Percentiles rank a stretch among this genome's conserved stretches.
These are phyloP conservation scores for Aspergillus sp. DNA, from an alignment of 2,329 filamentous ascomycete species.

Conservation along the genomic window DNA sequence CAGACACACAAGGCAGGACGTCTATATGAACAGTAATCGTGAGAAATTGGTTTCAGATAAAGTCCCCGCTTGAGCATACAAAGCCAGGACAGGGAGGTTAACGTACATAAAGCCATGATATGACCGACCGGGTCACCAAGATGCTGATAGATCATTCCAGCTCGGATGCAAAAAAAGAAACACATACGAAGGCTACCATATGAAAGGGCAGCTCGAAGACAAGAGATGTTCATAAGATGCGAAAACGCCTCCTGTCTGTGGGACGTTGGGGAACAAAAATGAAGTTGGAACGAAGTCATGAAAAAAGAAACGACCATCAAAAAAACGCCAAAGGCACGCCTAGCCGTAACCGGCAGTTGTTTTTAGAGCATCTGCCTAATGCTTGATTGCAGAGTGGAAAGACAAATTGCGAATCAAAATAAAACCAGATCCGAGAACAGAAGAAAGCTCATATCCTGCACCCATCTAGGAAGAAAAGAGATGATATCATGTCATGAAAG, in stretches of 20 bases:
- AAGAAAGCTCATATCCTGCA: slow-evolving; percentile 18
- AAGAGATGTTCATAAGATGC: slow-evolving; percentile 31
- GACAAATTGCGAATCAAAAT: slow-evolving; percentile 20
- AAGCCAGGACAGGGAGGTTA: slow-evolving; percentile 45
- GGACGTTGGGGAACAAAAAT: slow-evolving; percentile 4
- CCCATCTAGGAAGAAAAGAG: slow-evolving; percentile 16
- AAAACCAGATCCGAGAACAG: slow-evolving; percentile 15
- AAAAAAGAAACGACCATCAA: slow-evolving; percentile 12
- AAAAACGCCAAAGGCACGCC: slow-evolving; percentile 31
- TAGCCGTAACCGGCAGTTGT: slow-evolving; percentile 24
- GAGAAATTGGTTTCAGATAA: slow-evolving; percentile 44
- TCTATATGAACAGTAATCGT: slow-evolving; percentile 41
- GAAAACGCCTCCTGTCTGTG: slow-evolving; percentile 25
- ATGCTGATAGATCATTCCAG: slow-evolving; percentile 32
- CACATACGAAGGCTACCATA: slow-evolving; percentile 25
- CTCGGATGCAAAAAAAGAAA: slow-evolving; percentile 31
- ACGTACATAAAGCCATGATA: slow-evolving; percentile 44
- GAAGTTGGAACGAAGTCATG: slow-evolving; percentile 14
- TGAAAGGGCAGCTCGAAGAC: slow-evolving; percentile 24
- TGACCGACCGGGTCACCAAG: slow-evolving; percentile 29
- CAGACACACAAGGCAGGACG: slow-evolving; percentile 24
- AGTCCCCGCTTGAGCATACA: slow-evolving; percentile 33
- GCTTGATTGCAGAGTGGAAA: slow-evolving; percentile 23
- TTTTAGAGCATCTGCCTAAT: slow-evolving; percentile 28
- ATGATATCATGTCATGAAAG: slow-evolving; percentile 31